phyloP scores from a whole-genome alignment of 163 green algal species.

The Volvox carteri region DNA sequence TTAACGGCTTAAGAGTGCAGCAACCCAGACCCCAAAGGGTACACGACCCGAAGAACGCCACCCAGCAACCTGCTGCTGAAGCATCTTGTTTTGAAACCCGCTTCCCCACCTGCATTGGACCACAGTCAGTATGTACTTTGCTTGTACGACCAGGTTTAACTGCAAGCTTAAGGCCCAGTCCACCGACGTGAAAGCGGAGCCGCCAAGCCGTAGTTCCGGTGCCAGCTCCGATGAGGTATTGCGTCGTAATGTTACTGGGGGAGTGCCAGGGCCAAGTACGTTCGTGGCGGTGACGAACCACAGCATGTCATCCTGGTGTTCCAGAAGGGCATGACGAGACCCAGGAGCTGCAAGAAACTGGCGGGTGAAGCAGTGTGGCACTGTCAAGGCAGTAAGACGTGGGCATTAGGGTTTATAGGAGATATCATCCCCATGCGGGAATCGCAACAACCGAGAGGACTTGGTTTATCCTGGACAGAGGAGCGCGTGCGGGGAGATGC shows the following conservation, averaged over 20 bases:
- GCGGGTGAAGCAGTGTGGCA: too few species aligned
- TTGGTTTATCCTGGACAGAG: too few species aligned
- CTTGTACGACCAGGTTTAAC: constrained; percentile 69
- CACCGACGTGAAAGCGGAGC: constrained; percentile 14
- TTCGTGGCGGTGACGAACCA: constrained; percentile 17
- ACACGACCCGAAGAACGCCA: too few species aligned
- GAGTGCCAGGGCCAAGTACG: not conserved
- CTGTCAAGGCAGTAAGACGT: too few species aligned
- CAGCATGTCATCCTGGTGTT: constrained; percentile 46
- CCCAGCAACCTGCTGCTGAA: too few species aligned
- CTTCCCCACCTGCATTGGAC: constrained; percentile 64
- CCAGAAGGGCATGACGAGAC: constrained; percentile 23
- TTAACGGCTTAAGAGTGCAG: too few species aligned
- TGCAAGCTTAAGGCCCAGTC: constrained; percentile 34
- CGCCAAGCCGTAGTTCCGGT: constrained; percentile 39
- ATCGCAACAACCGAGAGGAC: too few species aligned
- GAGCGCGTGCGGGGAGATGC: too few species aligned
- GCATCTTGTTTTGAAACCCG: too few species aligned
- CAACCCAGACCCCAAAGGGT: too few species aligned
- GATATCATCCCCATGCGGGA: too few species aligned
- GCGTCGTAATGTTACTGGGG: constrained; percentile 35
- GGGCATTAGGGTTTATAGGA: too few species aligned
- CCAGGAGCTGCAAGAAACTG: constrained; percentile 42
- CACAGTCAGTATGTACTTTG: constrained; percentile 64
- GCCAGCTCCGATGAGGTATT: constrained; percentile 18